A percentile compares a stretch with the other conserved stretches of the same genome.
Evolutionary conservation across 2,329 filamentous ascomycete species (phyloP).

Genomic region (Cryphonectria parasitica): DNA sequence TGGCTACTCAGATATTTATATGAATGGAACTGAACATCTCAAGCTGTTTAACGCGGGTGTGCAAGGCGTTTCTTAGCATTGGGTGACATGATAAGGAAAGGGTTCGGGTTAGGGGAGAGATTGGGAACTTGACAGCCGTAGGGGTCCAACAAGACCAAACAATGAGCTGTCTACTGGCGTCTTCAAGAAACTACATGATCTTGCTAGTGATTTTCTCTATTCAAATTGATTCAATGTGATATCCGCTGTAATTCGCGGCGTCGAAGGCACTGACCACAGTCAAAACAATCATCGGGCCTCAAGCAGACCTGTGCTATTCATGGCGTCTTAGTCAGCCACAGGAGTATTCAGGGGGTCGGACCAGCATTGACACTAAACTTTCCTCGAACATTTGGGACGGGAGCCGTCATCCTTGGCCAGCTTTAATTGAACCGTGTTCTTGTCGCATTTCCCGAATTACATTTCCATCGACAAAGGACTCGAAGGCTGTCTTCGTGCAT

Average conservation of each 20-base stretch:
- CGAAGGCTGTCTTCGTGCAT: constrained; percentile 7
- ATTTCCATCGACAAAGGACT: constrained; percentile 12
- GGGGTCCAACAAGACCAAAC: neutral
- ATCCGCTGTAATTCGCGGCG: neutral
- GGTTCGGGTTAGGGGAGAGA: constrained; percentile 10
- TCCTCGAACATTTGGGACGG: constrained; percentile 14
- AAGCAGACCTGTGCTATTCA: constrained; percentile 1
- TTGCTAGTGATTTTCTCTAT: neutral
- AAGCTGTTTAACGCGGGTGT: neutral
- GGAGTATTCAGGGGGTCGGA: constrained; percentile 20
- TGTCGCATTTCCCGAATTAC: constrained; percentile 7
- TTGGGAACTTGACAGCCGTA: neutral
- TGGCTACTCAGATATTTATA: neutral
- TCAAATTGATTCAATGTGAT: neutral
- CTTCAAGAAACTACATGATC: neutral
- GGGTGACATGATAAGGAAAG: neutral
- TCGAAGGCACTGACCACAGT: neutral
- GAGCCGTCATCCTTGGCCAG: constrained; percentile 3
- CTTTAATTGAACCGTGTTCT: constrained; percentile 20
- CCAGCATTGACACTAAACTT: constrained; percentile 19
- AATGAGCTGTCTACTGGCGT: neutral
- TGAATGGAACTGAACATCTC: neutral
- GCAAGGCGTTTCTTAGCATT: neutral
- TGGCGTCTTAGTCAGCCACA: constrained; percentile 24
- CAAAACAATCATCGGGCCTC: neutral